Base-by-base conservation (phyloP, 352 stramenopile genomes). In the Phytophthora colocasiae region DNA sequence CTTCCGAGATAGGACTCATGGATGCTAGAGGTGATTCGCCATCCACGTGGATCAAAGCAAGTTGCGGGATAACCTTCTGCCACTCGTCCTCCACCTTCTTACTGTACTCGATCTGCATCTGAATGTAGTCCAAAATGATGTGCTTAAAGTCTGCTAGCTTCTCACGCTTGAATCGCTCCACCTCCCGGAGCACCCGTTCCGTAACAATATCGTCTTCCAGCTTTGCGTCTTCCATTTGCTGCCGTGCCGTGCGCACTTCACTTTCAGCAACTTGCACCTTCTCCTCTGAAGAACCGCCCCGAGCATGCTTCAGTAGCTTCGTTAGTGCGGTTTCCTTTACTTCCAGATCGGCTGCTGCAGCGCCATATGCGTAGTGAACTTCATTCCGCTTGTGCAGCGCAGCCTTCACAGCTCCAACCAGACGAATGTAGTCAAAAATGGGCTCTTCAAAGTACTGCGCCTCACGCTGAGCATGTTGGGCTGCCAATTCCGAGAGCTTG, bases 61-160 rank as follows among this genome's bases (percentile, higher is more conserved):
- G 75, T 48, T 88, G 79, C 1, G 87, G 89, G 24, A 96, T 88
- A 9, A 95, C 83, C 29, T 81, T 67, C 52, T 84, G 77, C 89
- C 89, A 96, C 52, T 93, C 85, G 2, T 87, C 77, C 52, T 96
- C 89, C 24, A 95, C 90, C 73, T 93, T 89, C 62, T 97, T 96
- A 77, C 98, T 99, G 83, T 98, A 98, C 59, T 98, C 90, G 61
- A 99, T 98, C 73, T 99, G 95, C 71, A 98, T 89, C 54, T 98
- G 85, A 67, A 98, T 98, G 80, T 98, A 99, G 44, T 99, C 93
- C 61, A 99, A 78, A 14, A 99, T 93, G 54, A 98, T 98, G 44
- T 87, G 84, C 63, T 97, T 97, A 67, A 99, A 98, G 62, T 99
- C 97, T 6, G 90, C 86, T 0, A 97, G 79, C 49, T 98, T 98